Base-by-base conservation (phyloP, 768 basidiomycete species). In the Mycena crocata region DNA sequence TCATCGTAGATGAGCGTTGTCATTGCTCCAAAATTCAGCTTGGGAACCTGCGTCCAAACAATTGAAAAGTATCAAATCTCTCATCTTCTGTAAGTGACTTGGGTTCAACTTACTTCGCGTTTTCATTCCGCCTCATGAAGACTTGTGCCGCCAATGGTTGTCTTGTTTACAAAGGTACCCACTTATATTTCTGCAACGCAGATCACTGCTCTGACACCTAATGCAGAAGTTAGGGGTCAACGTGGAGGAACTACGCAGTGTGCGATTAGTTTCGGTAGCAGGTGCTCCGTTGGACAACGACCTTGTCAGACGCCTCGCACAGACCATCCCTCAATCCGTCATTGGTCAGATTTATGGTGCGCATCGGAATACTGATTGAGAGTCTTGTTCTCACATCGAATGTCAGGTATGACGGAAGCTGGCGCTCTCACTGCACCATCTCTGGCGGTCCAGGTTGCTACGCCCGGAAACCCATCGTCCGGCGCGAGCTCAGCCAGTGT, bases 21-120 rank as follows among this genome's bases (percentile, higher is more conserved):
- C 23, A 75, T 83, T n/a, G 70, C 83, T 10, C 77, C 81, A 19
- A 84, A 78, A 59, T 85, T 85, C 67, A 79, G 69, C 62, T 81
- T 82, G 55, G 66, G 69, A 32, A 77, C 77, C 19, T 77, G 80
- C 42, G 73, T 85, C 56, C 72, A 75, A 66, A 83, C 81, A 57
- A 78, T 85, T 34, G 68, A 73, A 44, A 78, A 74, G 31, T 79
- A 83, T 72, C 74, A 74, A 64, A 79, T 85, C 54, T 77, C 74
- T 7, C 75, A 83, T 56, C 69, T 84, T 32, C 73, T 75, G 82
- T 83, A 69, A 58, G 73, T n/a, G n/a, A n/a, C n/a, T 68, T 5
- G 45, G 24, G 24, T 34, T 64, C 15, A 31, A 42, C 6, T 2
- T 34, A 21, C 3, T 49, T 34, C 1, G 17, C 60, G 24, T 48